Conservation (phyloP, 208 protist genomes). For the Tritrichomonas musculus region DNA sequence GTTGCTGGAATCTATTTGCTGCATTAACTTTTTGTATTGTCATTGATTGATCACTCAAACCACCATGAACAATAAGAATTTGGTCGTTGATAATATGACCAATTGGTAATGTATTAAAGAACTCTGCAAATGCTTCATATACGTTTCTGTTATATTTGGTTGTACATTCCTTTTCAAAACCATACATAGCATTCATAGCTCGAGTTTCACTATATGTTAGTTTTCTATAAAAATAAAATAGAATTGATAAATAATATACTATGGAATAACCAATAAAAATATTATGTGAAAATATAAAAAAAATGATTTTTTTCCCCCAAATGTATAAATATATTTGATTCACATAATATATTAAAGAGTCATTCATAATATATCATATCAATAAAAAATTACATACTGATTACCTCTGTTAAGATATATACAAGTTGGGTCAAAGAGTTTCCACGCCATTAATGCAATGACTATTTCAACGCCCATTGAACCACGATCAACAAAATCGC, state of each 20-base stretch:
- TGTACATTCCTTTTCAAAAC: background rate
- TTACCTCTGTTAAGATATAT: conserved; percentile 21
- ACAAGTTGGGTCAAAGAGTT: background rate
- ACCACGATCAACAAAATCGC: conserved; percentile 32
- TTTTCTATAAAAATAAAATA: too few relatives aligned
- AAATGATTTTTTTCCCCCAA: too few relatives aligned
- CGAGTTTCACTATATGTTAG: background rate
- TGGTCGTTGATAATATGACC: background rate
- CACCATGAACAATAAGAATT: conserved; percentile 32
- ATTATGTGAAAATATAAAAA: too few relatives aligned
- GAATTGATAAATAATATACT: too few relatives aligned
- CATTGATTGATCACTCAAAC: background rate
- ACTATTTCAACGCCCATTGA: background rate
- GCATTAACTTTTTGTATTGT: background rate
- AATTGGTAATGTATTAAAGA: background rate
- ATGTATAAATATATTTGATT: too few relatives aligned
- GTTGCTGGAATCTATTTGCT: background rate
- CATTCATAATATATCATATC: too few relatives aligned
- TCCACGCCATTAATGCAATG: background rate
- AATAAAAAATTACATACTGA: too few relatives aligned
- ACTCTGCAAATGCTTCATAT: background rate
- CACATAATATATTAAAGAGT: too few relatives aligned
- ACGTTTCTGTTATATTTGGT: background rate
- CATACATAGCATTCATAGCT: conserved; percentile 8
- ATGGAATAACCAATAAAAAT: too few relatives aligned